Conservation (phyloP, 1,284 basidiomycete genomes). For the Fomitopsis palustris region DNA sequence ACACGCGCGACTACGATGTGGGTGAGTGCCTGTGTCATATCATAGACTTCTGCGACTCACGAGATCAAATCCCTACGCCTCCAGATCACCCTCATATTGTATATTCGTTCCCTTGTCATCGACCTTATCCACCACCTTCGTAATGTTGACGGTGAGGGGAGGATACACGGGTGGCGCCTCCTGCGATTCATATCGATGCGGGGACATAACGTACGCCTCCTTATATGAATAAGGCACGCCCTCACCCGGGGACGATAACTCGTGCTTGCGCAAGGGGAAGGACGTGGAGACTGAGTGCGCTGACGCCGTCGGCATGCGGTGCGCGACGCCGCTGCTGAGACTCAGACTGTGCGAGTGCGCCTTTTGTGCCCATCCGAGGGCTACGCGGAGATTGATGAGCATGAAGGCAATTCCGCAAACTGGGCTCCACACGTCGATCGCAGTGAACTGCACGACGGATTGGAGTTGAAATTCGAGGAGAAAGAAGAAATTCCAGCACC, state of each 20-base stretch:
- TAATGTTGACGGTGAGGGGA: constrained; percentile 1
- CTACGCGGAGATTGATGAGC: constrained; percentile 4
- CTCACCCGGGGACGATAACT: neutral
- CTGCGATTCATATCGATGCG: neutral
- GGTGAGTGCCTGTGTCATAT: too few species aligned
- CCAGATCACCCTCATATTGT: neutral
- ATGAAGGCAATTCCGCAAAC: constrained; percentile 5
- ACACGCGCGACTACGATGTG: too few species aligned
- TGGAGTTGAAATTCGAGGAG: neutral
- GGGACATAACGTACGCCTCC: neutral
- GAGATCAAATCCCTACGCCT: too few species aligned
- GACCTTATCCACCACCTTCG: neutral
- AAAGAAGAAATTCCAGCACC: constrained; percentile 1
- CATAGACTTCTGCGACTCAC: too few species aligned
- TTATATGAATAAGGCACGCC: neutral
- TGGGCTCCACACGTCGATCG: constrained; percentile 5
- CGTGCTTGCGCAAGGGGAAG: neutral
- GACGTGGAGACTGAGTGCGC: neutral
- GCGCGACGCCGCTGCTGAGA: neutral
- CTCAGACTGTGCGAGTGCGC: neutral
- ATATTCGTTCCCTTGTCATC: neutral
- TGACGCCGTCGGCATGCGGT: neutral
- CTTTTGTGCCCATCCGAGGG: constrained; percentile 4
- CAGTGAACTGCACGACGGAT: neutral
- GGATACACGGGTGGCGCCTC: neutral